Base-by-base conservation (phyloP, 2,329 filamentous ascomycete genomes). In the Aaosphaeria arxii region DNA sequence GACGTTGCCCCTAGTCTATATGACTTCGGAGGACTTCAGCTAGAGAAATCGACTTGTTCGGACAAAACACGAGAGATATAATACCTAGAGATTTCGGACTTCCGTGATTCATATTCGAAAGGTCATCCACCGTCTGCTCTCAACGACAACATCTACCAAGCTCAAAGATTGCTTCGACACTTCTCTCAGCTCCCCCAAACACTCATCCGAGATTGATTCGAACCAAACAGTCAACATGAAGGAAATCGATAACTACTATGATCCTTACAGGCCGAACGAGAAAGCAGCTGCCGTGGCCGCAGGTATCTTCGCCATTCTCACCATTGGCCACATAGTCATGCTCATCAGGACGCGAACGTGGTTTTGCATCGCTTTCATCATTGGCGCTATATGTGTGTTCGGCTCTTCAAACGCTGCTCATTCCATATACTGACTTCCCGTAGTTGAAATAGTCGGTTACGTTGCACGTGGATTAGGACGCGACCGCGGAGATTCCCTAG, bases 331-430 rank as follows among this genome's bases (percentile, higher is more conserved):
- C 50, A 51, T 55, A 1, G 75, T 63, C 49, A 70, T 71, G 29
- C 66, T 79, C 40, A 55, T 66, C 11, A 69, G 61, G 17, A 68
- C 67, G 2, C 63, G 69, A 36, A 71, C 70, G 7, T 80, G 76
- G 71, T 82, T 77, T 54, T 78, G 78, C 49, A 63, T 73, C 1
- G 69, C 74, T 0, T 73, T 80, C 45, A 53, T 75, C 11, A 53
- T 77, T 1, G 78, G 77, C 0, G 75, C 72, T 1, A 29, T 72
- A 3, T 74, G 78, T 80, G 71, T 49, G 78, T 31, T 31, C 9
- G 9, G 3, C 11, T 30, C 32, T 38, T 62, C 29, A 7, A 11
- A 30, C 24, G 31, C 6, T 31, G 7, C 33, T 36, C 33, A 36
- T 36, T 5, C 33, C 53, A 33, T 46, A 48, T 13, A 30, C 9